Evolutionary conservation across 176 grass and related monocot genomes (phyloP).

Genomic region (Carex scoparia): DNA sequence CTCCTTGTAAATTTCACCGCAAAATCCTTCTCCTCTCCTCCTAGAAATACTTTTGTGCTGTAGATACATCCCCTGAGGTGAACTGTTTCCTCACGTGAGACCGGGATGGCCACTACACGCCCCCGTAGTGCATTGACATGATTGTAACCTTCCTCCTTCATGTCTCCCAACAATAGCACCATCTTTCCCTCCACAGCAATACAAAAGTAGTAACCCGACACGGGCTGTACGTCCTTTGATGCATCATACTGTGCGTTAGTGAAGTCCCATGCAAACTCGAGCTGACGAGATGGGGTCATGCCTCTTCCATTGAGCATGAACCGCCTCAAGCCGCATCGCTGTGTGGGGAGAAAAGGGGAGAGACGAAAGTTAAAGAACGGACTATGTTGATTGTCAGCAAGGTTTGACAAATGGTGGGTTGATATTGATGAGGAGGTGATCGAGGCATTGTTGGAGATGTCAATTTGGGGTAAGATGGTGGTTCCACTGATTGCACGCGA

Average conservation of each 20-base stretch:
- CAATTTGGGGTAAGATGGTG: not conserved
- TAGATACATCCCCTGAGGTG: not conserved
- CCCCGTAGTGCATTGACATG: not conserved
- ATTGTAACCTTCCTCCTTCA: not conserved
- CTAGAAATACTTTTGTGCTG: not conserved
- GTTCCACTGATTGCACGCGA: not conserved
- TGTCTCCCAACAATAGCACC: not conserved
- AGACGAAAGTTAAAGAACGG: not conserved
- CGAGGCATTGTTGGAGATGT: not conserved
- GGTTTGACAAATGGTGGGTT: not conserved
- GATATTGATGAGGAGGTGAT: not conserved
- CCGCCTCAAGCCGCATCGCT: not conserved
- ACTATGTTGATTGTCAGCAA: not conserved
- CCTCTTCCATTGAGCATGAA: not conserved
- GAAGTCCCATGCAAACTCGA: constrained; percentile 6
- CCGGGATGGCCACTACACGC: too few species aligned
- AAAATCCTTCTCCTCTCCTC: not conserved
- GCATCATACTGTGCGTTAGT: not conserved
- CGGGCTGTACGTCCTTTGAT: not conserved
- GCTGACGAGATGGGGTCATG: not conserved
- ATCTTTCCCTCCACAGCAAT: not conserved
- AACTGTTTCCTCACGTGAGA: not conserved
- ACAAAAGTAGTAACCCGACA: not conserved
- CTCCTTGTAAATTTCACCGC: not conserved
- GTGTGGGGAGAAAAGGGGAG: not conserved